Evolutionary conservation across 257 asterid species (phyloP), one percentile per base, ranked within the genome.

Genomic region (Petrea volubilis): DNA sequence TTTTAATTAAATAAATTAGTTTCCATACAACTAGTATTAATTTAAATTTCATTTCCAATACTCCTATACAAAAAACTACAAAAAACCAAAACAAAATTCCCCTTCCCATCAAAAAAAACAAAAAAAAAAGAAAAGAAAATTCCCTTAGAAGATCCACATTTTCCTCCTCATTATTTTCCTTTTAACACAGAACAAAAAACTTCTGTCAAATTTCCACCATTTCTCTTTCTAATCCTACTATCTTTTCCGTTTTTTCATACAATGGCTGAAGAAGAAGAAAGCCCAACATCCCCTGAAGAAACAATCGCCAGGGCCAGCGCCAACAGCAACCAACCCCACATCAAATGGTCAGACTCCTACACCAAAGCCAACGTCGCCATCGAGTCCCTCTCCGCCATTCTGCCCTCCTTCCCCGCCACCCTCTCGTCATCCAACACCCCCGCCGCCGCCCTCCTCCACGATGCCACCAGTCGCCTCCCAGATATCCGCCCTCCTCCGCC

Each of bases 291-390:
- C 49, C 75, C 79, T 12, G 70, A 64, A 15, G 71, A 73, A 18
- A 6, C 77, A 36, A 31, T 53, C 70, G 25, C 17, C 73, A 71
- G 5, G 18, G 6, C n/a, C 43, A 38, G 10, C 43, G 9, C 12
- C 43, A 38, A 44, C 10, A 44, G 51, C 51, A 46, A 65, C 77
- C 81, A 76, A 71, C 81, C 82, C 24, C 88, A 74, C 68, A 88
- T 87, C 17, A 71, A 78, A n/a, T 94, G 97, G 96, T 82, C 88
- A 4, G 98, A 91, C 71, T 78, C 97, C 1, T 87, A 67, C 80
- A 64, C 89, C 81, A 88, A 91, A 73, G 87, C 87, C 50, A 80
- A 79, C 38, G 33, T 20, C n/a, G 92, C 90, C 73, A 78, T 89
- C 6, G 84, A 89, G 12, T 60, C 91, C 57, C 93, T 94, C 44